Conservation (phyloP, 2,329 filamentous ascomycete species). For the Cordyceps cicadae region DNA sequence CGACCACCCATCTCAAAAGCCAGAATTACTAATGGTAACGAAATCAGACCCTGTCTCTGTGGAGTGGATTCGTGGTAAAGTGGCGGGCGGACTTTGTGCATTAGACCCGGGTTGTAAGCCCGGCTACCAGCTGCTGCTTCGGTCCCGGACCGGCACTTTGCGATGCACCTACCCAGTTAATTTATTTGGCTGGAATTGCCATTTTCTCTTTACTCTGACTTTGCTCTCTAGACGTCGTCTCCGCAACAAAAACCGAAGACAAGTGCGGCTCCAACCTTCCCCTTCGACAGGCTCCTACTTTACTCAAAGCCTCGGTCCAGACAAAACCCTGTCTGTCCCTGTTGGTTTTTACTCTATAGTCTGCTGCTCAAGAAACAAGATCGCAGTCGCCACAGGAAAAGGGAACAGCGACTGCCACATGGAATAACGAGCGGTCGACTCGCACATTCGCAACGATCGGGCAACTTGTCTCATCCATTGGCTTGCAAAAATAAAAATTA, state of each 20-base stretch:
- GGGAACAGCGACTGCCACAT: not conserved
- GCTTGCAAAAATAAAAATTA: not conserved
- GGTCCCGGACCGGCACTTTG: constrained; percentile 8
- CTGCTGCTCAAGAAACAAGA: not conserved
- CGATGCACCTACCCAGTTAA: not conserved
- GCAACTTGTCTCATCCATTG: not conserved
- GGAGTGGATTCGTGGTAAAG: not conserved
- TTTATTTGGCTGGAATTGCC: not conserved
- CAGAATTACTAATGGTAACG: not conserved
- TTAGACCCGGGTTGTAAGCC: constrained; percentile 4
- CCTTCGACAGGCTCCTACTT: not conserved
- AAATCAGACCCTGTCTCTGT: not conserved
- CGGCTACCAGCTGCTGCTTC: not conserved
- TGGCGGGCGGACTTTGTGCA: constrained; percentile 4
- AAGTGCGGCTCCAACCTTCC: no score
- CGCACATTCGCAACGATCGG: not conserved
- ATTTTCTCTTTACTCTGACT: not conserved
- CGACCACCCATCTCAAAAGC: not conserved
- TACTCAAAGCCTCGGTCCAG: not conserved
- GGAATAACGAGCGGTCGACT: not conserved
- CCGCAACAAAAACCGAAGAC: not conserved
- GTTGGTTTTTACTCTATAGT: not conserved
- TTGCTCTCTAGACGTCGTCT: not conserved
- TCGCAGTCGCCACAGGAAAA: not conserved
- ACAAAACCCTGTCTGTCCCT: not conserved